Conservation (phyloP, 1,284 basidiomycete genomes). For the Tylopilus sp. region DNA sequence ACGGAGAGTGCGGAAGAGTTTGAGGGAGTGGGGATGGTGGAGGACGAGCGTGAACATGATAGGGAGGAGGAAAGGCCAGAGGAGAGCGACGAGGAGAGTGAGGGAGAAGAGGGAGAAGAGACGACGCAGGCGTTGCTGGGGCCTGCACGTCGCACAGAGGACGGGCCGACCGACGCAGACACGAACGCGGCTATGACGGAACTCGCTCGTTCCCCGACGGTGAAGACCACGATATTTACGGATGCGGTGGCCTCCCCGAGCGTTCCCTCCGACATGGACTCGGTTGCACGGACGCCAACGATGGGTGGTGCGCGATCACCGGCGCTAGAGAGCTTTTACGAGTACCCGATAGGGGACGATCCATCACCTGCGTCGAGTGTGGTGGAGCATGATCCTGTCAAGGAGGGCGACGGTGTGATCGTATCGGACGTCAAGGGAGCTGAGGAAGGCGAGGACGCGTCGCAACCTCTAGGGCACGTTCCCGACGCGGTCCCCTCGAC, state of each 20-base stretch:
- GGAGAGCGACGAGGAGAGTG: conserved; percentile 24
- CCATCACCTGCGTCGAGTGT: conserved; percentile 46
- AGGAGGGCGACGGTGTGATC: conserved; percentile 8
- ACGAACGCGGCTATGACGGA: conserved; percentile 13
- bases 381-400: conserved; percentile 36
- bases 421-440: not conserved
- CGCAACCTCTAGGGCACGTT: not conserved
- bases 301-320: conserved; percentile 36
- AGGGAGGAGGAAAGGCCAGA: conserved; percentile 14
- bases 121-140: conserved; percentile 45
- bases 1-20: conserved; percentile 42
- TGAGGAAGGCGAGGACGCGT: not conserved
- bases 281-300: conserved; percentile 39
- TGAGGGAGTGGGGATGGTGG: conserved; percentile 25
- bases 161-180: conserved; percentile 4
- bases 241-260: conserved; percentile 35
- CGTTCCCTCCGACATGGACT: conserved; percentile 43
- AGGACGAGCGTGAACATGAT: conserved; percentile 18
- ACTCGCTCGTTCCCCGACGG: not conserved
- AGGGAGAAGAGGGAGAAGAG: conserved; percentile 37
- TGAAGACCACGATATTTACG: conserved; percentile 15
- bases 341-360: conserved; percentile 35
- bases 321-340: conserved; percentile 40
- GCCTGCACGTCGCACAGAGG: conserved; percentile 14
- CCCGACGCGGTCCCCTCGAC: not conserved